A percentile compares a stretch with the other conserved stretches of the same genome.
Evolutionary conservation across 2,329 filamentous ascomycete genomes (phyloP).

Genomic region (Diaporthe vaccinii): DNA sequence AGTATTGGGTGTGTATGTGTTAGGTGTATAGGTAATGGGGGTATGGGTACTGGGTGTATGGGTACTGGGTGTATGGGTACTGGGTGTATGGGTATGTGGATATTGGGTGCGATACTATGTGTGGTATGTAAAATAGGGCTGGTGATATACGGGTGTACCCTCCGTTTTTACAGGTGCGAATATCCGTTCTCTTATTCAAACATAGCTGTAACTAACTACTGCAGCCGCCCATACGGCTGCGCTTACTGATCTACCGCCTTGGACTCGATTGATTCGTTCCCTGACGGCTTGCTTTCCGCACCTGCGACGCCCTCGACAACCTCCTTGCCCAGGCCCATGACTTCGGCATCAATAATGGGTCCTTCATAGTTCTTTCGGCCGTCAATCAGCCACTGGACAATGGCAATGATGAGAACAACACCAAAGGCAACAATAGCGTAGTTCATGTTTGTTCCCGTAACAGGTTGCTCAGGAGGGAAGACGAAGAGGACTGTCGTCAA

Average conservation of each 20-base stretch:
- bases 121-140: too few relatives aligned
- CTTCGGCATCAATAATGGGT: conserved; percentile 48
- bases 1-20: too few relatives aligned
- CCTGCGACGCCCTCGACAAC: conserved; percentile 43
- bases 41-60: too few relatives aligned
- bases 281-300: conserved; percentile 32
- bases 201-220: background rate
- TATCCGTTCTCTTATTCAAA: background rate
- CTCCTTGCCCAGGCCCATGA: conserved; percentile 41
- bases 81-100: too few relatives aligned
- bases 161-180: too few relatives aligned
- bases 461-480: conserved; percentile 77
- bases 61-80: too few relatives aligned
- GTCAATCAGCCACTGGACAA: conserved; percentile 61
- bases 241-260: conserved; percentile 34
- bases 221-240: background rate
- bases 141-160: too few relatives aligned
- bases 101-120: too few relatives aligned
- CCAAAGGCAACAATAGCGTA: conserved; percentile 64
- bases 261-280: conserved; percentile 2
- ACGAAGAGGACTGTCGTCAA: conserved; percentile 83
- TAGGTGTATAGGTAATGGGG: too few relatives aligned
- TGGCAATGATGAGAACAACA: conserved; percentile 60
- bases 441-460: conserved; percentile 78
- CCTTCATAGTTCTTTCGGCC: conserved; percentile 63